Percentiles rank a stretch among this genome's conserved stretches.
Conservation (phyloP, 2,329 filamentous ascomycete species). For the Trichoderma sp. region DNA sequence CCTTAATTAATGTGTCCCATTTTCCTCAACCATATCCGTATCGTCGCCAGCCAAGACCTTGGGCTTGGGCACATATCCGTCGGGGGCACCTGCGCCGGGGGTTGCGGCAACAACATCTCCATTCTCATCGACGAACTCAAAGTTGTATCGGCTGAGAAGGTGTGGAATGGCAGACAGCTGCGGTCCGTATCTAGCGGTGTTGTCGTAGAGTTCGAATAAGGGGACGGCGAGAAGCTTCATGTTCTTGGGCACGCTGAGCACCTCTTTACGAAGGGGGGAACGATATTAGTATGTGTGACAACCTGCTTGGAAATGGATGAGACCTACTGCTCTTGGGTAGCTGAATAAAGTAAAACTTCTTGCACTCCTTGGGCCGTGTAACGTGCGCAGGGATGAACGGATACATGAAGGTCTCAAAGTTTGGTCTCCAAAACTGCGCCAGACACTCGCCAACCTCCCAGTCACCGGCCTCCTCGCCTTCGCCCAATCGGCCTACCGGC, state of each 20-base stretch:
- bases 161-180: slow-evolving; percentile 96
- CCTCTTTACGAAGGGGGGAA: slow-evolving; percentile 56
- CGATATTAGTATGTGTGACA: neutral
- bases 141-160: slow-evolving; percentile 90
- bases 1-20: slow-evolving; percentile 35
- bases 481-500: slow-evolving; percentile 81
- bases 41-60: slow-evolving; percentile 65
- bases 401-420: slow-evolving; percentile 99
- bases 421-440: slow-evolving; percentile 97
- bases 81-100: slow-evolving; percentile 63
- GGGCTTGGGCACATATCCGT: slow-evolving; percentile 59
- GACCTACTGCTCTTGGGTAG: slow-evolving; percentile 78
- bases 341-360: slow-evolving; percentile 98
- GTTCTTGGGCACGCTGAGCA: slow-evolving; percentile 96
- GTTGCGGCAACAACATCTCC: slow-evolving; percentile 84
- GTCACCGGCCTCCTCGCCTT: slow-evolving; percentile 79
- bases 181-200: slow-evolving; percentile 89
- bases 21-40: slow-evolving; percentile 58
- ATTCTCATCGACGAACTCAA: slow-evolving; percentile 93
- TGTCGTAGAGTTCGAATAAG: slow-evolving; percentile 97
- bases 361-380: slow-evolving; percentile 95
- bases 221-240: slow-evolving; percentile 98
- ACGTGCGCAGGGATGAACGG: slow-evolving; percentile 96
- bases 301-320: neutral
- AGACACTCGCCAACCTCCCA: slow-evolving; percentile 95